Evolutionary conservation across 1,284 basidiomycete genomes (phyloP).

Genomic region (Microbotryomycetes sp.): DNA sequence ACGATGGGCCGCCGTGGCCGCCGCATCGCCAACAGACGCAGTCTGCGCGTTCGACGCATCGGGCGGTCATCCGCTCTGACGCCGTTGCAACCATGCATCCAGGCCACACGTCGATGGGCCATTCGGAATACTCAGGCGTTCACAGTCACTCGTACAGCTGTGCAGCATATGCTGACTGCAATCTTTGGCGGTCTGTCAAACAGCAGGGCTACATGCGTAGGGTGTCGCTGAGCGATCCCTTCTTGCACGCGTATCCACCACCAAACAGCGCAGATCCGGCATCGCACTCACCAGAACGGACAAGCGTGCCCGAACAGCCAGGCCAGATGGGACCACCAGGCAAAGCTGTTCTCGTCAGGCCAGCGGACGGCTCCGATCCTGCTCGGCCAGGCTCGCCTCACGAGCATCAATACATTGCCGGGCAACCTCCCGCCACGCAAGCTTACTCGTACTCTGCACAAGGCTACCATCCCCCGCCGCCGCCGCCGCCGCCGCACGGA

Average conservation of each 20-base stretch:
- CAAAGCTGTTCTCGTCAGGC: neutral
- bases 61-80: neutral
- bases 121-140: no score
- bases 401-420: neutral
- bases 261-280: neutral
- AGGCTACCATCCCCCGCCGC: neutral
- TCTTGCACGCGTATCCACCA: slow-evolving; percentile 26
- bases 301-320: neutral
- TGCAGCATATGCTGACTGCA: no score
- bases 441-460: neutral
- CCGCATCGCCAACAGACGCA: no score
- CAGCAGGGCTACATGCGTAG: slow-evolving; percentile 14
- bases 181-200: no score
- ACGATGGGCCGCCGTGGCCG: no score
- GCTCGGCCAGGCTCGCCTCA: neutral
- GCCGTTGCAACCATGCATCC: no score
- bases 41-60: no score
- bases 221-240: slow-evolving; percentile 26
- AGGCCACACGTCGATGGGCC: no score
- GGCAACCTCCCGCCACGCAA: neutral
- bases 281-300: neutral
- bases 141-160: no score
- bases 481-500: neutral
- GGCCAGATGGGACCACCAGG: neutral
- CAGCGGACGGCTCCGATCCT: neutral